Evolutionary conservation across 768 basidiomycete genomes (phyloP), one percentile per base, ranked within the genome.

Genomic region (Termitomyces sp.): DNA sequence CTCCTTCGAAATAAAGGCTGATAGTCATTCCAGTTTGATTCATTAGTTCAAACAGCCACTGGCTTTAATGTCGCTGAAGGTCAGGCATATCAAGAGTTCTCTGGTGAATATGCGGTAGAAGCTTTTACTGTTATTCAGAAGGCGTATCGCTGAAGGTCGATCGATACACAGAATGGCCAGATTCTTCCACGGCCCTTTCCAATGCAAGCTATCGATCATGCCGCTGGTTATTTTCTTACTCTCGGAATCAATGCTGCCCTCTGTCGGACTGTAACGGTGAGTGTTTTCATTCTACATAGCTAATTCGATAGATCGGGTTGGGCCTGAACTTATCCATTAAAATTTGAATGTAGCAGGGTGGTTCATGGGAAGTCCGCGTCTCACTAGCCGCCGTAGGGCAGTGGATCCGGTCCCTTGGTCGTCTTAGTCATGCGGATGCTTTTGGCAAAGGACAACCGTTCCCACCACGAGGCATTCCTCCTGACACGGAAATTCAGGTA

Each of bases 51-150:
- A 67, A 84, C 81, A 0, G 81, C 81, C 2, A 77, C 76, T 0
- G 85, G 84, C 0, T 80, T 84, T 64, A 85, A 84, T 50, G 61
- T 69, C n/a, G 78, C 79, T 7, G 85, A 87, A n/a, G n/a, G n/a
- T n/a, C n/a, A n/a, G n/a, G n/a, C n/a, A n/a, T 81, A 74, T 56
- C 68, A 69, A 0, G 54, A 63, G 9, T 78, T 65, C 51, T 54
- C 53, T 3, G 67, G 66, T 2, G 7, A 27, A 1, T 18, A 22
- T 6, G 16, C 44, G 35, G 54, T 50, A 38, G 29, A 29, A 9
- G 9, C 9, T 9, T 9, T 29, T 3, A 9, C 9, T 29, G 9
- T 29, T 29, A 29, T 29, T 29, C n/a, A n/a, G n/a, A 29, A 29
- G 9, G 29, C 29, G 9, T 9, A 29, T 29, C 29, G 29, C 9